phyloP scores from a whole-genome alignment of 352 stramenopile genomes.

The Phytopythium mirpurense region DNA sequence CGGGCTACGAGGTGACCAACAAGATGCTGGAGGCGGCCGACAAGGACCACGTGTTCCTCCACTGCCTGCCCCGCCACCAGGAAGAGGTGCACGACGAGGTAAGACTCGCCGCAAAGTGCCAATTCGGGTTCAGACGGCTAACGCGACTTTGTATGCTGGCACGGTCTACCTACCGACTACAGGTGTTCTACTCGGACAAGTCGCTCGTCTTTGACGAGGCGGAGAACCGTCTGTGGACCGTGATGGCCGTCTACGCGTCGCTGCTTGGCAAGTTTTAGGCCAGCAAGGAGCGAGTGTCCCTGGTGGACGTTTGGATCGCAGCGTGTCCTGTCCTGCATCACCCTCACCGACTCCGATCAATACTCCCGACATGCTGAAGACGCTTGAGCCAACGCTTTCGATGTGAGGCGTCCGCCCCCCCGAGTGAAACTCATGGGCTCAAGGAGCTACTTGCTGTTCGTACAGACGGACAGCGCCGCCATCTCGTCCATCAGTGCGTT shows the following conservation, averaged over 20 bases:
- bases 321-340: neutral
- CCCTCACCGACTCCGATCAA: neutral
- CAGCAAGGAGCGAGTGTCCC: neutral
- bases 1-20: conserved; percentile 93
- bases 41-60: conserved; percentile 93
- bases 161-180: neutral
- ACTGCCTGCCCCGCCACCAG: conserved; percentile 95
- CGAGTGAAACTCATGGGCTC: no score
- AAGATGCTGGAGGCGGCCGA: conserved; percentile 91
- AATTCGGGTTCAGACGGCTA: neutral
- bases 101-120: neutral
- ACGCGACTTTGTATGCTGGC: neutral
- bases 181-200: conserved; percentile 94
- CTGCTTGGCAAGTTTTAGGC: conserved; percentile 55
- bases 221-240: conserved; percentile 98
- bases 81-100: conserved; percentile 98
- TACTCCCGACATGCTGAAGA: neutral
- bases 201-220: conserved; percentile 97
- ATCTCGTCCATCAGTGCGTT: neutral
- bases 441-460: no score
- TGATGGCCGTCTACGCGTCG: conserved; percentile 94
- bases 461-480: neutral
- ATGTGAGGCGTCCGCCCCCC: no score
- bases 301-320: neutral
- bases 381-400: no score